Base-by-base conservation (phyloP, 2,329 filamentous ascomycete genomes). In the Samsoniella hepiali region DNA sequence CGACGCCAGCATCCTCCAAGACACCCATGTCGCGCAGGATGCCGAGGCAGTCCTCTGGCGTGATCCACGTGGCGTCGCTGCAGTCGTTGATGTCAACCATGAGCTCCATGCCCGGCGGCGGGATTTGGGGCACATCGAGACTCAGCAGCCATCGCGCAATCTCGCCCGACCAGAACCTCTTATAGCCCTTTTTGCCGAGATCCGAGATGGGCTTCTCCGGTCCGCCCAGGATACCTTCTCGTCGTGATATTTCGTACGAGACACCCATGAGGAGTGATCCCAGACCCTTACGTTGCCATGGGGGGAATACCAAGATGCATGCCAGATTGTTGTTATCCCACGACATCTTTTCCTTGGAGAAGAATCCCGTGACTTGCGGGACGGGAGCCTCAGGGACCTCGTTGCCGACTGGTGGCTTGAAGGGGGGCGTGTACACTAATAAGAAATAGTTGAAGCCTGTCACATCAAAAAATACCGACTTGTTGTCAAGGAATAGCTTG, bases 281-380 rank as follows among this genome's bases (percentile, higher is more conserved):
- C 0, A 98, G 83, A 1, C 94, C 93, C 68, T 92, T 93, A 67
- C 90, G 88, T 76, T 98, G 94, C 87, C 94, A 98, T 0, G 95
- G 95, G 1, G 95, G 95, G 72, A 98, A 98, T 17, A 98, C 85
- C 7, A 98, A 82, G 69, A 99, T 99, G 73, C 95, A 99, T 1
- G 95, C 95, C 5, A 99, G 83, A 68, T 98, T 99, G 76, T 99
- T 98, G 71, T 94, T 93, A 72, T 99, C 95, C 94, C 95, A 99
- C 3, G 92, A 97, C 82, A 97, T 90, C 75, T 98, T 98, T 76
- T 99, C 95, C 74, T 99, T 98, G 67, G 91, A 96, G 79, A 98
- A 99, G 82, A 98, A 98, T n/a, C 95, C 95, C 1, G 94, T 86
- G 36, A 97, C 88, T 60, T 76, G 75, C 11, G 74, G 74, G 1